Base-by-base conservation (phyloP, 306 rosid genomes). In the Cucurbita moschata region DNA sequence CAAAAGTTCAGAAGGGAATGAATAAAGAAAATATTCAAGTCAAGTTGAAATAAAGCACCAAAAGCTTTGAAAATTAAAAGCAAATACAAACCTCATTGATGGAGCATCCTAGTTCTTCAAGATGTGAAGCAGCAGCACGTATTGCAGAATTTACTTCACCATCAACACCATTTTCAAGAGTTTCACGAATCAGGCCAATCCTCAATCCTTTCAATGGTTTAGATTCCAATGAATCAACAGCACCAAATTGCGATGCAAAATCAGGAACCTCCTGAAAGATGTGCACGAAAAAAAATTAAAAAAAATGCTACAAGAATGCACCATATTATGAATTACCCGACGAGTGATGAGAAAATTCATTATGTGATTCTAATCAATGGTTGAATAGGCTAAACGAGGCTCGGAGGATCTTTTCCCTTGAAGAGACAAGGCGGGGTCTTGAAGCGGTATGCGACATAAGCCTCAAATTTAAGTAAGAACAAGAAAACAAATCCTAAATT, bases 151-250 rank as follows among this genome's bases (percentile, higher is more conserved):
- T 75, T 58, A 94, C 95, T 76, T 87, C 89, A 65, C 79, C 75
- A 74, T 91, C 96, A 85, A 94, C 95, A 76, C 99, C 99, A 9
- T 86, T 87, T 10, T 82, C 90, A 43, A 94, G 82, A 55, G 99
- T 94, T 88, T 94, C 96, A 75, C 88, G 82, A 71, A 94, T 89
- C 75, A 94, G 82, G 74, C 99, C 97, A 79, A 94, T 75, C 74
- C 87, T 89, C 75, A 94, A 80, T 76, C 99, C 96, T 80, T 86
- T 89, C 83, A 94, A 86, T 72, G 99, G 99, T 85, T 89, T 89
- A 56, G 92, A 87, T 70, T 86, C 87, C 77, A 81, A 83, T 50
- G 80, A 80, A 74, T 79, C 83, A 64, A 67, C 67, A 61, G 88
- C 73, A 77, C 39, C 57, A 80, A 86, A 86, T 40, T 80, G 85